Evolutionary conservation across 768 basidiomycete species (phyloP), one percentile per base, ranked within the genome.

Genomic region (Amanita fuliginea): DNA sequence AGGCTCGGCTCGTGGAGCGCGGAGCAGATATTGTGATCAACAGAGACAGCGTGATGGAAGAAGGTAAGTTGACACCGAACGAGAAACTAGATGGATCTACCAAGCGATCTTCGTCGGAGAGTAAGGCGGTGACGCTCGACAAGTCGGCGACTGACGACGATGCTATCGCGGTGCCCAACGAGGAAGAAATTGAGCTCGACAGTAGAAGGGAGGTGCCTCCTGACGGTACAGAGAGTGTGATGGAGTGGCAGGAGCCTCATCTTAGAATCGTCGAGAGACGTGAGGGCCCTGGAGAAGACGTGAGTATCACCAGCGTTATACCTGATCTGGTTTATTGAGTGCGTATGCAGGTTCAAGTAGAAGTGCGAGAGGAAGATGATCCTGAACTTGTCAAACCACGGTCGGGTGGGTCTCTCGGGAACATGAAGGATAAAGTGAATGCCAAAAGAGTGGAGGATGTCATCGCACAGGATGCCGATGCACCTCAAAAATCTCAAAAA

Each of bases 11-110:
- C 34, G 80, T 94, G 44, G 69, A 72, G 10, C 76, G 83, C 1
- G 82, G 77, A 4, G 83, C 85, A 46, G 83, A 86, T 40, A 81
- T 95, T 53, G 76, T 91, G 32, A 85, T 95, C 60, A 95, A 96
- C 60, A 75, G 88, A 18, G 93, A 95, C 60, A 66, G 64, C 34
- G 68, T 66, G 13, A 73, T 78, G 63, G 81, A 84, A 39, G 42
- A 45, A 35, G 50, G 61, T 53, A 57, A 19, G 62, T 57, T 51
- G 50, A 53, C 35, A 40, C 14, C 43, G 3, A 41, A 34, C 24
- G 51, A 46, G 22, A 51, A 41, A 18, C 14, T 33, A 13, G 39
- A 45, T n/a, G 26, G 35, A 0, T 41, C 47, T 13, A 13, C 14
- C 9, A 39, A 45, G 28, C 44, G 47, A 5, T 3, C 37, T 26